phyloP scores from a whole-genome alignment of 148 eudicot genomes.

The Rheum nobile region DNA sequence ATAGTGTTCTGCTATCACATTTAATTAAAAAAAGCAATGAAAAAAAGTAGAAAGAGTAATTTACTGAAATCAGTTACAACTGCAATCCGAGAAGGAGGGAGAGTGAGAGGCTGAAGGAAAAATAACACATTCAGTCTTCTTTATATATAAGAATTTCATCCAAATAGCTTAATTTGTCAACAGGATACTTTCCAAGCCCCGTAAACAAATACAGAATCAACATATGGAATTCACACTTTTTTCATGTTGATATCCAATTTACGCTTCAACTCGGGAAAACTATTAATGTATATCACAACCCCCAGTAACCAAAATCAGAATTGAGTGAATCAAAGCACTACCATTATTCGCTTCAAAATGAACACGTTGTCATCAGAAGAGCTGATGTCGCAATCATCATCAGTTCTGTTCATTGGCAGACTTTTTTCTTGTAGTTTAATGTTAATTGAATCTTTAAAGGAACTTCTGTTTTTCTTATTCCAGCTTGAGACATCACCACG shows the following conservation, averaged over 20 bases:
- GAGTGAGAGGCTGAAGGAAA: background rate
- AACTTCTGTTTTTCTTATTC: constrained; percentile 24
- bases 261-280: background rate
- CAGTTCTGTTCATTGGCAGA: constrained; percentile 20
- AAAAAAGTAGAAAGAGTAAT: background rate
- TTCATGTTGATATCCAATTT: background rate
- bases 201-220: background rate
- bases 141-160: background rate
- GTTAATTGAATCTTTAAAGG: constrained; percentile 23
- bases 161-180: background rate
- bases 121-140: background rate
- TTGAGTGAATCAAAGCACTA: constrained; percentile 16
- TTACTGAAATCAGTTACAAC: background rate
- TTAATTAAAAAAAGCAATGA: background rate
- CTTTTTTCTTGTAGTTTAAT: constrained; percentile 18
- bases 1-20: background rate
- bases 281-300: background rate
- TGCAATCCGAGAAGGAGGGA: background rate
- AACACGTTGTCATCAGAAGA: constrained; percentile 37
- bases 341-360: constrained; percentile 96
- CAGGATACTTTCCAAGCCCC: background rate
- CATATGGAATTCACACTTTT: background rate
- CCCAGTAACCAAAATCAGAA: background rate
- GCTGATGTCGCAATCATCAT: constrained; percentile 29
- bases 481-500: constrained; percentile 23